Evolutionary conservation across 345 rosid genomes (phyloP), one percentile per base, ranked within the genome.

Genomic region (Boechera divaricarpa): DNA sequence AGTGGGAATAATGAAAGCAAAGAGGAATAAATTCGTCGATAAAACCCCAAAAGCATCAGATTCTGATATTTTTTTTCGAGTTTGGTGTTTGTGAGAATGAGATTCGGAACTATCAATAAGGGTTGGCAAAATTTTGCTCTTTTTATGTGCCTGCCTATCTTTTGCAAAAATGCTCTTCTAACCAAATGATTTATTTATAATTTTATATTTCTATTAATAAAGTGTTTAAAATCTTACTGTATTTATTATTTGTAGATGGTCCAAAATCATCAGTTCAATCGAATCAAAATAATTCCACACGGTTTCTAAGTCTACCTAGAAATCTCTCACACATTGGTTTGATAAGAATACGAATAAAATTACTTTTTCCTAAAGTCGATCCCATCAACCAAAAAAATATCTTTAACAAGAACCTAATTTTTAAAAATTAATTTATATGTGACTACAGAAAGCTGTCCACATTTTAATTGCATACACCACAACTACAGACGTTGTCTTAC

Each of bases 21-120:
- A 67, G 24, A 44, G 32, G 77, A 73, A 78, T 78, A 51, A 49
- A 73, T 78, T 78, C 77, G 77, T 65, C 64, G 42, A 67, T 32
- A 28, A 16, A 67, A 28, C 16, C 24, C 49, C 13, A 35, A 44
- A 33, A 53, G 82, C 54, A 79, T 73, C 74, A 44, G 82, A 79
- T 79, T 67, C 75, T 67, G 21, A 16, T 2, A 5, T 5, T 57
- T 58, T 58, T 60, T 70, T 72, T 67, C 8, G 7, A 36, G 53
- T 24, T 67, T 60, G 58, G 81, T 78, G 74, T 32, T 67, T 16
- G 26, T 42, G 59, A 53, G 82, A 79, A 67, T 79, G 36, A 61
- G 78, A 79, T 79, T 79, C 78, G 66, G 0, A 67, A 28, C 21
- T 28, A 79, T 67, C 81, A 65, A 38, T 59, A 78, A 67, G 56